A percentile compares a stretch with the other conserved stretches of the same genome.
These are phyloP conservation scores for Cladophialophora chaetospira DNA, from an alignment of 2,329 filamentous ascomycete genomes.

Conservation along the genomic window DNA sequence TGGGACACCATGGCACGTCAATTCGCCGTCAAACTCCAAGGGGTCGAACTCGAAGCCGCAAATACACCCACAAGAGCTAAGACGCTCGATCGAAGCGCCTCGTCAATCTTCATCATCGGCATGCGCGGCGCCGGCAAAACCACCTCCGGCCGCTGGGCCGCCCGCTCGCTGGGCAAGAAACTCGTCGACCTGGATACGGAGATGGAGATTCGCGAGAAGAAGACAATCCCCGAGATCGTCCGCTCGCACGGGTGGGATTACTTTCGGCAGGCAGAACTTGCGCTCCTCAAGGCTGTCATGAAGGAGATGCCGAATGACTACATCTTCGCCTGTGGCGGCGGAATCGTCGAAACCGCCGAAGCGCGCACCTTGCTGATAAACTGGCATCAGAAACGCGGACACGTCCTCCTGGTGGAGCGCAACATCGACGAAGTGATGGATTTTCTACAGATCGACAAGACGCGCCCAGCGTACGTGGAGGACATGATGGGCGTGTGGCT, in stretches of 20 bases:
- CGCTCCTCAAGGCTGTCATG: constrained; percentile 71
- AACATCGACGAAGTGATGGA: constrained; percentile 86
- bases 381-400: constrained; percentile 75
- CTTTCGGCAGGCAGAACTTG: constrained; percentile 78
- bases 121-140: constrained; percentile 98
- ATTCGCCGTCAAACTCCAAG: constrained; percentile 76
- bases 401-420: constrained; percentile 83
- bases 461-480: constrained; percentile 86
- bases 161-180: constrained; percentile 70
- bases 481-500: constrained; percentile 91
- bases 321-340: constrained; percentile 91
- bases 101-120: constrained; percentile 89
- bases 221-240: constrained; percentile 85
- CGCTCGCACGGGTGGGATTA: constrained; percentile 78
- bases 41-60: constrained; percentile 60
- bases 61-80: constrained; percentile 41
- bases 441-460: constrained; percentile 86
- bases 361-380: constrained; percentile 74
- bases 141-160: constrained; percentile 85
- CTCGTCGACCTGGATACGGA: constrained; percentile 87
- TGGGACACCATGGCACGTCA: constrained; percentile 84
- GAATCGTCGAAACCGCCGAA: constrained; percentile 82
- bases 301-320: constrained; percentile 73
- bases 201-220: constrained; percentile 71
- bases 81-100: constrained; percentile 46